phyloP scores from a whole-genome alignment of 2,329 filamentous ascomycete species.

The Calonectria multiphialidica region DNA sequence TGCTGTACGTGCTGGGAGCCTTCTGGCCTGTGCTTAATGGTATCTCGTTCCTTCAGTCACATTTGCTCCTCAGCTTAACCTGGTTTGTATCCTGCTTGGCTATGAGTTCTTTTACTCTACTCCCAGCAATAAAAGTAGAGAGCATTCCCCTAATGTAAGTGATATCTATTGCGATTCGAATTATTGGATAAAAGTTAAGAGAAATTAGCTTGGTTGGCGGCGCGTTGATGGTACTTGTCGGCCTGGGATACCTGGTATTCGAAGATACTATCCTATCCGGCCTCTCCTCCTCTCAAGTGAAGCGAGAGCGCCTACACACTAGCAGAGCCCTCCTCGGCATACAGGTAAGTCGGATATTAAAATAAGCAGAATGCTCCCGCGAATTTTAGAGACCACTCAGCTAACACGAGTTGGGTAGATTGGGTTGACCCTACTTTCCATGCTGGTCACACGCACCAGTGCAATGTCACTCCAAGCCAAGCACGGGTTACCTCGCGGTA shows the following conservation, averaged over 20 bases:
- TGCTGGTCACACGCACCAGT: conserved; percentile 89
- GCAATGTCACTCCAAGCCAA: conserved; percentile 88
- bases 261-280: conserved; percentile 72
- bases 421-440: conserved; percentile 83
- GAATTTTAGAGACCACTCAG: background rate
- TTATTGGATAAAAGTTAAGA: conserved; percentile 20
- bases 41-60: conserved; percentile 74
- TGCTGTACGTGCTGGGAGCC: conserved; percentile 80
- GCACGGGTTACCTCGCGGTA: conserved; percentile 85
- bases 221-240: conserved; percentile 80
- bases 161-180: background rate
- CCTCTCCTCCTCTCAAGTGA: conserved; percentile 47
- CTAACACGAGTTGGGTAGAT: conserved; percentile 57
- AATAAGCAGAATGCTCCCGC: no score
- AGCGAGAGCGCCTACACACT: conserved; percentile 53
- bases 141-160: conserved; percentile 79
- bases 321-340: conserved; percentile 73
- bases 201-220: conserved; percentile 77
- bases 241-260: conserved; percentile 82
- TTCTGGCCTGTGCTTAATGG: conserved; percentile 86
- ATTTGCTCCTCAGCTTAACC: conserved; percentile 72
- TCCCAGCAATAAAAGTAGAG: conserved; percentile 90
- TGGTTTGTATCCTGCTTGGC: conserved; percentile 83
- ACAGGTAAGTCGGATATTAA: conserved; percentile 62
- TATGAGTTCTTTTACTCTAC: conserved; percentile 92